Evolutionary conservation across 176 grass and related monocot species (phyloP).

Genomic region (Aegilops sharonensis): DNA sequence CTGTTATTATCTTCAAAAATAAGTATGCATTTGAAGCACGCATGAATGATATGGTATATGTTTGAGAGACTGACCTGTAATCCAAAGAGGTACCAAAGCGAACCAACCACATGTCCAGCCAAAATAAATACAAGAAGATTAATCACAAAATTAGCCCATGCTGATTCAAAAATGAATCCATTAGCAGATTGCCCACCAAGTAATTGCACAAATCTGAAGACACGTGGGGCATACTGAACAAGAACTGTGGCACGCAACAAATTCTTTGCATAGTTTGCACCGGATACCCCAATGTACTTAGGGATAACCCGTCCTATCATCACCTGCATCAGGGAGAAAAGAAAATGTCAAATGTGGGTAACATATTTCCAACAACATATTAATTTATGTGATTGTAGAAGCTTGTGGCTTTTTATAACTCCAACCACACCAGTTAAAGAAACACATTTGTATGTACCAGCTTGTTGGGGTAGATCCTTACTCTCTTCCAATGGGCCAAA

Average conservation of each 20-base stretch:
- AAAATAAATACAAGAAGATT: constrained; percentile 92
- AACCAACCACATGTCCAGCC: constrained; percentile 91
- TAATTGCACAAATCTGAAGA: constrained; percentile 76
- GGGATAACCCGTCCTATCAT: constrained; percentile 78
- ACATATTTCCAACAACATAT: neutral
- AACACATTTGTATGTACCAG: neutral
- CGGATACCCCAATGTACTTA: constrained; percentile 54
- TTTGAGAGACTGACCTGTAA: constrained; percentile 53
- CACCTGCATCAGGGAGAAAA: constrained; percentile 44
- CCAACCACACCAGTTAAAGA: neutral
- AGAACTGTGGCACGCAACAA: constrained; percentile 62
- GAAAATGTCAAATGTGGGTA: neutral
- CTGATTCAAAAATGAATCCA: constrained; percentile 92
- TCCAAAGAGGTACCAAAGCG: constrained; percentile 89
- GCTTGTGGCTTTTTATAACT: neutral
- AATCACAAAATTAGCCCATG: constrained; percentile 90
- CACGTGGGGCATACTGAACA: constrained; percentile 81
- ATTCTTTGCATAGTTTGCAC: constrained; percentile 87
- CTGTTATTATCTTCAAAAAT: neutral
- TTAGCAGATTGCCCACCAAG: constrained; percentile 79
- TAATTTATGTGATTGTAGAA: neutral
- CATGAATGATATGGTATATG: neutral
- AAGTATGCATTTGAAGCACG: neutral
- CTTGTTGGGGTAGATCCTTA: neutral
- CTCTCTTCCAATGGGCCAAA: neutral